Percentiles rank a stretch among this genome's conserved stretches.
These are phyloP conservation scores for Arabis alpina DNA, from an alignment of 345 rosid species.

Conservation along the genomic window DNA sequence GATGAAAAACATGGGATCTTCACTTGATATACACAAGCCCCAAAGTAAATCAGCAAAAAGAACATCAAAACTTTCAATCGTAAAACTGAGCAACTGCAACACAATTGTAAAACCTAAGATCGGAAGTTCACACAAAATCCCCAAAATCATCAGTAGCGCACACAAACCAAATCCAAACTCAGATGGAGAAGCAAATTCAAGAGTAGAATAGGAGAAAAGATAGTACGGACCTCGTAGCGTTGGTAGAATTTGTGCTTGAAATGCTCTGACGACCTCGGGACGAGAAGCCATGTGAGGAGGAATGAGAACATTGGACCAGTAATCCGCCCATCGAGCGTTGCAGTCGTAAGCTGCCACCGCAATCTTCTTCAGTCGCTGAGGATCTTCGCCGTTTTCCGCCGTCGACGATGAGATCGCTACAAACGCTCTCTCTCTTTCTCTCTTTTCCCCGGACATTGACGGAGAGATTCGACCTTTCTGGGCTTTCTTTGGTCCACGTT, in stretches of 20 bases:
- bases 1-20: not conserved
- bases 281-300: conserved; percentile 93
- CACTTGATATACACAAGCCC: no score
- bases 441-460: conserved; percentile 8
- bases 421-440: not conserved
- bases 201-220: conserved; percentile 14
- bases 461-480: conserved; percentile 33
- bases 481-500: conserved; percentile 14
- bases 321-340: conserved; percentile 86
- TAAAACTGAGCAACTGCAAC: no score
- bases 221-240: conserved; percentile 67
- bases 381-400: conserved; percentile 84
- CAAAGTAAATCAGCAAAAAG: conserved; percentile 1
- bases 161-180: not conserved
- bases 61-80: conserved; percentile 12
- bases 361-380: conserved; percentile 72
- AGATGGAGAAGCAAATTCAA: not conserved
- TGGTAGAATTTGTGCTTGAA: conserved; percentile 97
- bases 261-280: conserved; percentile 81
- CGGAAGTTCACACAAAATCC: conserved; percentile 7
- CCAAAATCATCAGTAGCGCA: conserved; percentile 26
- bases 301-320: conserved; percentile 91
- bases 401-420: conserved; percentile 40
- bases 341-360: conserved; percentile 92
- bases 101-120: conserved; percentile 25